Evolutionary conservation across 768 basidiomycete genomes (phyloP), one percentile per base, ranked within the genome.

Genomic region (Phaffia tasmanica): DNA sequence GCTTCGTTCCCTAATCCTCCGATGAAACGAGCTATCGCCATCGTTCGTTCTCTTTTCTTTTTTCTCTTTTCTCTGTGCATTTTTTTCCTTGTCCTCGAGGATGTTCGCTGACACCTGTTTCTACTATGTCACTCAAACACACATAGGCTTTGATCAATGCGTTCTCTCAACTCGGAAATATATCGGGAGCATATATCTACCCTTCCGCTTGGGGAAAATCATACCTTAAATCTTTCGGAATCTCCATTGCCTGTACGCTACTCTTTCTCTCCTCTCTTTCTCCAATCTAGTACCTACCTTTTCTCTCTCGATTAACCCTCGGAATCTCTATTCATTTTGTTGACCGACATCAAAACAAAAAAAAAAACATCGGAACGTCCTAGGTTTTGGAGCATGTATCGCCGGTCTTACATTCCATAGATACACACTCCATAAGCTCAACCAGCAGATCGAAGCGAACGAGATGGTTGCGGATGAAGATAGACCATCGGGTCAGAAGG

Each of bases 21-120:
- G 5, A 83, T 85, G n/a, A 93, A 92, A 76, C 84, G 90, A 5
- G 87, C 90, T 2, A 86, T 91, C n/a, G 86, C 86, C 16, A 79
- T 94, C 57, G 90, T 42, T 5, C 35, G 35, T 42, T 42, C 35
- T 42, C 11, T 11, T 11, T 42, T 42, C 35, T 42, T 42, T 4
- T 11, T 11, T 11, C 11, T 89, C 1, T 77, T 7, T 6, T 32
- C 3, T 5, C 32, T 48, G 23, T n/a, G n/a, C n/a, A n/a, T n/a
- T n/a, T n/a, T n/a, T n/a, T n/a, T n/a, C n/a, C n/a, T n/a, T n/a
- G n/a, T n/a, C n/a, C n/a, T n/a, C n/a, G n/a, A n/a, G n/a, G n/a
- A n/a, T n/a, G n/a, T n/a, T n/a, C n/a, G n/a, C n/a, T n/a, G n/a
- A n/a, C n/a, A n/a, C n/a, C n/a, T n/a, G n/a, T n/a, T n/a, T n/a